Base-by-base conservation (phyloP, 2,329 filamentous ascomycete genomes). In the Hymenoscyphus occultus region DNA sequence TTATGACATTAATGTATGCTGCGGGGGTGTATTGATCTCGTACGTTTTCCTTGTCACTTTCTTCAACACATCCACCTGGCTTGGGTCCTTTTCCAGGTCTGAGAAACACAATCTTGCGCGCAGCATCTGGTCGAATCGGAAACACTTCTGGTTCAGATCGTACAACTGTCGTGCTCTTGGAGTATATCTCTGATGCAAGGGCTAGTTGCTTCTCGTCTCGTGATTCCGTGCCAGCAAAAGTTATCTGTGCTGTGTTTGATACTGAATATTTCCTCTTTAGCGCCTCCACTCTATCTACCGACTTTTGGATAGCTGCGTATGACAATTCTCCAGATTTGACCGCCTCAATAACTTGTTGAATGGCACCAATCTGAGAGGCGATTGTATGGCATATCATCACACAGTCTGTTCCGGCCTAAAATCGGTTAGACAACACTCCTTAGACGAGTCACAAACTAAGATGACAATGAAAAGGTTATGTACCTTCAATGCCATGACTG, bases 331-430 rank as follows among this genome's bases (percentile, higher is more conserved):
- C 78, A 31, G 73, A 74, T 51, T 75, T 72, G 0, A 79, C 71
- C 16, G 78, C 78, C 57, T 76, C 66, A 28, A 76, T 74, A 1
- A 81, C 76, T 35, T 72, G 69, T 45, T 79, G 71, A 19, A 80
- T 79, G 0, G 79, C 77, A 3, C 72, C 75, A 19, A 80, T 70
- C 65, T 81, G 79, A 42, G 77, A 75, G 5, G 74, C 71, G 63
- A 77, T 77, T 0, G 78, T 80, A 67, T 81, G 78, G 56, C 78
- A 80, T n/a, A 81, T 72, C 78, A 81, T 80, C 5, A 79, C 70
- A 62, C 77, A 80, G 64, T 81, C 79, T 59, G 76, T 77, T 22
- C 80, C 79, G 39, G 79, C 78, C 71, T 72, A 48, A 3, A 42
- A 51, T 35, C 56, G 48, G 40, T 28, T n/a, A 39, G 42, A 32